These are phyloP conservation scores for Mesostigma viride DNA, from an alignment of 139 green algal species.

Conservation along the genomic window DNA sequence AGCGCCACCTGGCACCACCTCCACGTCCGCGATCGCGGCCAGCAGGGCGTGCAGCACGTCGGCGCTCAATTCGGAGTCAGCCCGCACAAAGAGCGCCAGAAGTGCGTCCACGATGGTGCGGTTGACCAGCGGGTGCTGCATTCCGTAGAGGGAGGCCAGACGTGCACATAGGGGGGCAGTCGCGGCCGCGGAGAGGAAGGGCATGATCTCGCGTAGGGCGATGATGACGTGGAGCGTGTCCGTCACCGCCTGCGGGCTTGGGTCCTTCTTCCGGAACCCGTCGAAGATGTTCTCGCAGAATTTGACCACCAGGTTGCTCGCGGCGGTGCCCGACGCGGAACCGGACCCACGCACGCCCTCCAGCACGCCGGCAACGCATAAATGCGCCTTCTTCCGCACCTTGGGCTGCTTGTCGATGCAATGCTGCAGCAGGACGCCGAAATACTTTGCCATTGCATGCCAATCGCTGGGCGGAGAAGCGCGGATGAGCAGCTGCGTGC, in stretches of 20 bases:
- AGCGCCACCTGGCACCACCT: background rate
- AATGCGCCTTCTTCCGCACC: conserved; percentile 24
- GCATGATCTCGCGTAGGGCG: conserved; percentile 14
- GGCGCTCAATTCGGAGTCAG: too few relatives aligned
- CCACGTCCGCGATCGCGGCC: background rate
- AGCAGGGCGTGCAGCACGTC: conserved; percentile 11
- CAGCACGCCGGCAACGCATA: conserved; percentile 6
- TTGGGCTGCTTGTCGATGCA: background rate
- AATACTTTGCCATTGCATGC: too few relatives aligned
- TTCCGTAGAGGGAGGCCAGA: conserved; percentile 6
- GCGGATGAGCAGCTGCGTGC: too few relatives aligned
- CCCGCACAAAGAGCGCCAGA: too few relatives aligned
- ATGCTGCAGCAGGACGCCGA: too few relatives aligned
- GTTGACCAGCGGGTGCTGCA: conserved; percentile 17
- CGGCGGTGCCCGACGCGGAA: background rate
- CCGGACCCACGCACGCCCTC: background rate
- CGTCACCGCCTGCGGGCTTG: background rate
- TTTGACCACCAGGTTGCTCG: conserved; percentile 16
- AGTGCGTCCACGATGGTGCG: too few relatives aligned
- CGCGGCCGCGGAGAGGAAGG: conserved; percentile 10
- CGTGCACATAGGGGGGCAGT: background rate
- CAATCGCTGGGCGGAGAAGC: too few relatives aligned
- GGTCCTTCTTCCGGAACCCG: background rate
- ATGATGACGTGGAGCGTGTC: conserved; percentile 16
- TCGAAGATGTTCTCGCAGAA: conserved; percentile 10